phyloP scores from a whole-genome alignment of 176 grass and related monocot species.

The Aegilops sharonensis region DNA sequence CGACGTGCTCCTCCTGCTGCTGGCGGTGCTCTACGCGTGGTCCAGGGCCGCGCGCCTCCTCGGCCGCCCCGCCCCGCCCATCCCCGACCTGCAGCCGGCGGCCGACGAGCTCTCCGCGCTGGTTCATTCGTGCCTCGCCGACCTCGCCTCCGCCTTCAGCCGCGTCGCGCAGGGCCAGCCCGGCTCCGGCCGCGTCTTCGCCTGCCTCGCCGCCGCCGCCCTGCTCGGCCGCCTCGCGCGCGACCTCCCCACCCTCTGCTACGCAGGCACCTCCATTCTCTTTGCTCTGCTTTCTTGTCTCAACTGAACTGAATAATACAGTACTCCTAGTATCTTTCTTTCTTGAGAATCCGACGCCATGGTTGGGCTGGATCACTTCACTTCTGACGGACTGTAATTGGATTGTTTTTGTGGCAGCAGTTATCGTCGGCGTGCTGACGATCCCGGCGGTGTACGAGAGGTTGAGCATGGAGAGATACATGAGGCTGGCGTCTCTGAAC shows the following conservation, averaged over 20 bases:
- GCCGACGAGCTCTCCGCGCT: neutral
- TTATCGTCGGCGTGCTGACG: conserved; percentile 32
- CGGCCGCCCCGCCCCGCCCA: neutral
- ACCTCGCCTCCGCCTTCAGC: neutral
- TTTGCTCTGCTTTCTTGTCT: neutral
- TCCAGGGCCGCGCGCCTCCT: conserved; percentile 14
- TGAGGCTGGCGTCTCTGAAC: conserved; percentile 45
- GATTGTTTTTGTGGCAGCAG: too few relatives aligned
- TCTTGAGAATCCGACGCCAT: too few relatives aligned
- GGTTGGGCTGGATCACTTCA: too few relatives aligned
- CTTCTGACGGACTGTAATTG: too few relatives aligned
- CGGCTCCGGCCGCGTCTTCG: neutral
- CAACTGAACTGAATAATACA: too few relatives aligned
- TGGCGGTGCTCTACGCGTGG: conserved; percentile 78
- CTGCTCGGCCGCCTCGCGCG: neutral
- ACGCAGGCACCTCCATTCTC: neutral
- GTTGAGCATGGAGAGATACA: conserved; percentile 44
- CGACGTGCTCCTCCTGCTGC: conserved; percentile 74
- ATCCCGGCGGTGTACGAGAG: conserved; percentile 71
- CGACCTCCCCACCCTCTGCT: neutral
- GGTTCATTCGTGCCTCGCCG: neutral
- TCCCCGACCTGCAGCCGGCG: neutral
- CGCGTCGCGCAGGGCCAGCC: neutral
- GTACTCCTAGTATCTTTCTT: too few relatives aligned
- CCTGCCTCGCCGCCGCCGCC: neutral